phyloP scores from a whole-genome alignment of 176 grass and related monocot genomes.

The Dactylis glomerata region DNA sequence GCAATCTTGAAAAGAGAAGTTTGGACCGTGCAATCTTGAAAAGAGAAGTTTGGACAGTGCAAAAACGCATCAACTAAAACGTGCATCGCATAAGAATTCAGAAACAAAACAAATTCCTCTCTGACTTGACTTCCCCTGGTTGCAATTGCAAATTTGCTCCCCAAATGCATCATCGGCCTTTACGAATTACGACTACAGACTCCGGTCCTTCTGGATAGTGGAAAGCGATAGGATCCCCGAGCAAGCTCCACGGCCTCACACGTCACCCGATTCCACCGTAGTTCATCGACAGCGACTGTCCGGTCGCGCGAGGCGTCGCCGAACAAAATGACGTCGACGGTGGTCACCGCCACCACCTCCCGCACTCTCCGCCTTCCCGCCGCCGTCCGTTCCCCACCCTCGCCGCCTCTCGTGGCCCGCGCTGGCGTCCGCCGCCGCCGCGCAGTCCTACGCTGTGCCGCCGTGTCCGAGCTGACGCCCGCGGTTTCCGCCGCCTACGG shows the following conservation, averaged over 20 bases:
- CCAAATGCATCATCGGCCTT: not conserved
- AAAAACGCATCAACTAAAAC: not conserved
- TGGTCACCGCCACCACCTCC: slow-evolving; percentile 18
- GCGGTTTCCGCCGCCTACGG: slow-evolving; percentile 54
- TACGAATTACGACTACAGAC: too few relatives aligned
- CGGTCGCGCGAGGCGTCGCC: not conserved
- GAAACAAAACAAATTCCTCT: not conserved
- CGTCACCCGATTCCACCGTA: not conserved
- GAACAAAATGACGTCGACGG: slow-evolving; percentile 27
- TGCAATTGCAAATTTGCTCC: not conserved
- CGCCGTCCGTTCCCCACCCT: not conserved
- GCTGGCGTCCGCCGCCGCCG: slow-evolving; percentile 6
- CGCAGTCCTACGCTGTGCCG: slow-evolving; percentile 35
- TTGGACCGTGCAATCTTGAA: not conserved
- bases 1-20: not conserved
- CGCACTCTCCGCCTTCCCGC: not conserved
- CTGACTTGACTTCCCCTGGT: not conserved
- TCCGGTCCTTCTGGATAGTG: not conserved
- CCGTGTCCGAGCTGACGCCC: slow-evolving; percentile 56
- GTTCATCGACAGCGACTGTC: slow-evolving; percentile 16
- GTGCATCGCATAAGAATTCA: not conserved
- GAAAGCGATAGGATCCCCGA: slow-evolving; percentile 4
- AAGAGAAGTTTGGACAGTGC: not conserved
- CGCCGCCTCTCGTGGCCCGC: not conserved
- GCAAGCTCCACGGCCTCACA: not conserved